Evolutionary conservation across 2,329 filamentous ascomycete species (phyloP).

Genomic region (Dothidotthia symphoricarpi): DNA sequence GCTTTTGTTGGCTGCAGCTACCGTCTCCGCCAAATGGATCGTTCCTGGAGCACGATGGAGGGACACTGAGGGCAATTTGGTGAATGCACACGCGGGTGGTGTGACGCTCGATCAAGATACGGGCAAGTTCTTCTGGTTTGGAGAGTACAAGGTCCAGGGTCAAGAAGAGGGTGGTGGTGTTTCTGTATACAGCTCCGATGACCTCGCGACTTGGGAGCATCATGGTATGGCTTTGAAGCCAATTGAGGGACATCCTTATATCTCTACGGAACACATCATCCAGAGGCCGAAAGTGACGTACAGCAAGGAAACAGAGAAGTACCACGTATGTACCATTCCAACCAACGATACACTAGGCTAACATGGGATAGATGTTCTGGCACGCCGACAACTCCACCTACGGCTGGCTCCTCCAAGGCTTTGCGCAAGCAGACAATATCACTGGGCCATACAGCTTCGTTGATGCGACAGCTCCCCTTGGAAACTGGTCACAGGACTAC

Average conservation of each 20-base stretch:
- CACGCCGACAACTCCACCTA: slow-evolving; percentile 61
- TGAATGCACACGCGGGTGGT: slow-evolving; percentile 62
- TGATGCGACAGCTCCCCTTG: slow-evolving; percentile 55
- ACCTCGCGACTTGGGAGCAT: slow-evolving; percentile 59
- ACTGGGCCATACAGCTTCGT: slow-evolving; percentile 57
- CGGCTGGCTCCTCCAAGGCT: slow-evolving; percentile 56
- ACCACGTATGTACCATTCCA: slow-evolving; percentile 49
- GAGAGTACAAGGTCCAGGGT: slow-evolving; percentile 60
- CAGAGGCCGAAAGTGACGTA: slow-evolving; percentile 63
- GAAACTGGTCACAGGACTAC: slow-evolving; percentile 64
- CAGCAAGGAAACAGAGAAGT: slow-evolving; percentile 54
- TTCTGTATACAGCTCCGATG: slow-evolving; percentile 58
- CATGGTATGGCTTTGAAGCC: slow-evolving; percentile 58
- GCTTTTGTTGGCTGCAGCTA: slow-evolving; percentile 23
- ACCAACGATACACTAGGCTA: too few species aligned
- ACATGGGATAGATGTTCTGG: slow-evolving; percentile 54
- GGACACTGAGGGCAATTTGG: slow-evolving; percentile 59
- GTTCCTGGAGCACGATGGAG: slow-evolving; percentile 62
- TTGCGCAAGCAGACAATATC: slow-evolving; percentile 55
- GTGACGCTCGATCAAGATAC: slow-evolving; percentile 54
- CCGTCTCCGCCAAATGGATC: slow-evolving; percentile 53
- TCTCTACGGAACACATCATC: slow-evolving; percentile 58
- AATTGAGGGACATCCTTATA: slow-evolving; percentile 55
- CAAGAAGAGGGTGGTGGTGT: slow-evolving; percentile 61
- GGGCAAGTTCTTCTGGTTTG: slow-evolving; percentile 61